phyloP scores from a whole-genome alignment of 2,329 filamentous ascomycete species.

The Fusarium nanum region DNA sequence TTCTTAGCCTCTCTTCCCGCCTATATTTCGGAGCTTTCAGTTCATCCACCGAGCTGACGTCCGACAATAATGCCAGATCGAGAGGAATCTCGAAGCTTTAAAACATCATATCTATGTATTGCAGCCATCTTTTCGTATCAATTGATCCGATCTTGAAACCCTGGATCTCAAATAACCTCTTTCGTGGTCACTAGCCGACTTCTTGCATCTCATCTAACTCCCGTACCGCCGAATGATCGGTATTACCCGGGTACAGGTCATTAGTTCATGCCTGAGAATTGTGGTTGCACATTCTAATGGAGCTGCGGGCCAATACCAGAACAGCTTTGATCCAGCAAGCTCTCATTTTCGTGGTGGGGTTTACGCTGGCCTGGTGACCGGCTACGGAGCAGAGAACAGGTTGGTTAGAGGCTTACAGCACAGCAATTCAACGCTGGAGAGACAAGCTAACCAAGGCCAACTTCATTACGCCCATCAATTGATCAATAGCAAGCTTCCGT shows the following conservation, averaged over 20 bases:
- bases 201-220: conserved; percentile 41
- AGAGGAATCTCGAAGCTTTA: neutral
- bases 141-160: conserved; percentile 29
- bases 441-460: neutral
- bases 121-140: conserved; percentile 1
- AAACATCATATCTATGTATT: neutral
- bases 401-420: neutral
- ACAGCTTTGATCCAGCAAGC: conserved; percentile 36
- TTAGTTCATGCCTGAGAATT: conserved; percentile 45
- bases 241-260: conserved; percentile 45
- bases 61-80: conserved; percentile 15
- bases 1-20: conserved; percentile 46
- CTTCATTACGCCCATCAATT: conserved; percentile 8
- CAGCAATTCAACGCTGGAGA: neutral
- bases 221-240: conserved; percentile 48
- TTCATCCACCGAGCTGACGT: conserved; percentile 37
- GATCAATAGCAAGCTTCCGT: conserved; percentile 26
- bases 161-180: conserved; percentile 10
- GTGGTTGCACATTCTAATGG: conserved; percentile 22
- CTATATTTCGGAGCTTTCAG: conserved; percentile 43
- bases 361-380: conserved; percentile 40
- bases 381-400: conserved; percentile 31
- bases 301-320: conserved; percentile 11
- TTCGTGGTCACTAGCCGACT: conserved; percentile 29
- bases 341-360: conserved; percentile 35